Base-by-base conservation (phyloP, 1,139 yeast genomes). In the Suhomyces coccinellae region DNA sequence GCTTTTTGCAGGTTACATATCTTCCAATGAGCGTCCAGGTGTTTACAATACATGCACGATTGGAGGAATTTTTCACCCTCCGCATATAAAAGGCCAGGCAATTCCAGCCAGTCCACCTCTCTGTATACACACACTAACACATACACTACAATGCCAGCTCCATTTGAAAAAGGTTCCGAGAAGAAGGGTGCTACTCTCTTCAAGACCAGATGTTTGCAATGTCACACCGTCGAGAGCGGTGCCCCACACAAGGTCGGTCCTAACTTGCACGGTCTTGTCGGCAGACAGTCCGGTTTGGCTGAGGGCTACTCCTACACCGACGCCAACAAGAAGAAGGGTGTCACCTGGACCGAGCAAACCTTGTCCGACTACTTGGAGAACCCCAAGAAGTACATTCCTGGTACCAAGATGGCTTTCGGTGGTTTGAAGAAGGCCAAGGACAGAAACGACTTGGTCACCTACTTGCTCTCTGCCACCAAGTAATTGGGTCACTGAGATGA, bases 341-440 rank as follows among this genome's bases (percentile, higher is more conserved):
- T 91, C 55, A 63, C 61, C 52, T 93, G 99, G 99, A 60, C 66
- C 57, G 95, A 84, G 67, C 93, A 90, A 69, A 82, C 90, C 72
- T 82, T 93, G 86, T 81, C 85, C 62, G 96, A 87, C 72, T 93
- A 93, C 85, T 85, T 93, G 75, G 96, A 87, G 77, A 95, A 93
- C 88, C 99, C 99, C 79, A 93, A 93, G 96, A 93, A 93, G 81
- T 93, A 90, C 80, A 90, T 93, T 62, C 99, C 99, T 67, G 99
- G 99, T 75, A 93, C 98, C 79, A 93, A 93, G 86, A 93, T 93
- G 99, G 99, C 99, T 57, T 93, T 93, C 66, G 99, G 97, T 79
- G 99, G 99, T 78, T 85, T 93, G 75, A 93, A 93, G 93, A 93
- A 93, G 84, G 84, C 91, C 58, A 93, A 90, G 87, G 99, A 93